These are phyloP conservation scores for Glonium stellatum DNA, from an alignment of 495 filamentous ascomycete genomes.

Conservation along the genomic window DNA sequence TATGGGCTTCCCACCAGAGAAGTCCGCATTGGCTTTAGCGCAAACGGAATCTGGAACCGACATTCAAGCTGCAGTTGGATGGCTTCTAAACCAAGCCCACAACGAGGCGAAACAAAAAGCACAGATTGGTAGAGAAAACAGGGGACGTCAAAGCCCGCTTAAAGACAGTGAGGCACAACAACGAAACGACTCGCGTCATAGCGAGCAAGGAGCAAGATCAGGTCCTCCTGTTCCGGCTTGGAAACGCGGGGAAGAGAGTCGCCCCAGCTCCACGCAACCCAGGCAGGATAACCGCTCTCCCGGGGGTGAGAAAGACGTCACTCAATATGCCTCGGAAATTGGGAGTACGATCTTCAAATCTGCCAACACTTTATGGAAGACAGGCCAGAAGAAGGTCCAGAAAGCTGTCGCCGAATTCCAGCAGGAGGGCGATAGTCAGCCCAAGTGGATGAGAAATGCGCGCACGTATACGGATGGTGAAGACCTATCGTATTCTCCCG, in stretches of 20 bases:
- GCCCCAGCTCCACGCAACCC: constrained; percentile 34
- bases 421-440: constrained; percentile 72
- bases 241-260: constrained; percentile 39
- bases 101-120: constrained; percentile 58
- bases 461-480: constrained; percentile 25
- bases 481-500: not conserved
- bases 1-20: constrained; percentile 85
- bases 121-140: constrained; percentile 27
- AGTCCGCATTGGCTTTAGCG: constrained; percentile 66
- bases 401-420: constrained; percentile 90
- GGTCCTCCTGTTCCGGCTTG: constrained; percentile 39
- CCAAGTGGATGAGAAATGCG: constrained; percentile 87
- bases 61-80: constrained; percentile 81
- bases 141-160: constrained; percentile 22
- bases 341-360: constrained; percentile 82
- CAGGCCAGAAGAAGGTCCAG: constrained; percentile 87
- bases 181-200: constrained; percentile 25
- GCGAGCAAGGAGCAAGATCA: constrained; percentile 31
- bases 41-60: constrained; percentile 73
- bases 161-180: constrained; percentile 35
- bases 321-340: constrained; percentile 73
- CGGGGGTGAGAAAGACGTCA: constrained; percentile 63
- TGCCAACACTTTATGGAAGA: constrained; percentile 92
- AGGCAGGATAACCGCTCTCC: constrained; percentile 52
- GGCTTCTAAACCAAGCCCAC: constrained; percentile 87